These are phyloP conservation scores for Penicillium robsamsonii DNA, from an alignment of 495 filamentous ascomycete genomes.

Conservation along the genomic window DNA sequence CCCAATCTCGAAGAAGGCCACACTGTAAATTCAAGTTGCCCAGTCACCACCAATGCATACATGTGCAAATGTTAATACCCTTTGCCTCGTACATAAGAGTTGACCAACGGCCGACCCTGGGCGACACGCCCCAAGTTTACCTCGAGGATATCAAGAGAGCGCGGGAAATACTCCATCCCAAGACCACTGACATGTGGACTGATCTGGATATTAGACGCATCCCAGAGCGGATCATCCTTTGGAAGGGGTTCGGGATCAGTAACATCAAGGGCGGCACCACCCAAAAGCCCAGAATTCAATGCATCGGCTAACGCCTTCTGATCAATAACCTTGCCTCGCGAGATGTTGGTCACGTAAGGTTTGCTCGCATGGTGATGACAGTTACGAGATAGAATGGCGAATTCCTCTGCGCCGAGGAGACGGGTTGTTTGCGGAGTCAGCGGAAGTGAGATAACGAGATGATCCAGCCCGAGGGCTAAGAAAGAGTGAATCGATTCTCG, in stretches of 20 bases:
- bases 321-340: constrained; percentile 68
- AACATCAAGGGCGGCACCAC: constrained; percentile 80
- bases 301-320: constrained; percentile 66
- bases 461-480: constrained; percentile 65
- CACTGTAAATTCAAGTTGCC: too few relatives aligned
- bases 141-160: constrained; percentile 59
- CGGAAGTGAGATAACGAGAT: constrained; percentile 72
- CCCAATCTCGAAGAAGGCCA: too few relatives aligned
- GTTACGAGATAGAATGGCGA: constrained; percentile 59
- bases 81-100: constrained; percentile 60
- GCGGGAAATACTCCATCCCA: constrained; percentile 55
- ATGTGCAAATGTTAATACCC: constrained; percentile 25
- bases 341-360: constrained; percentile 69
- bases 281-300: constrained; percentile 41
- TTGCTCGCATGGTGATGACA: constrained; percentile 16
- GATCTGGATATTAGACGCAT: constrained; percentile 68
- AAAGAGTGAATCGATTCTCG: constrained; percentile 63
- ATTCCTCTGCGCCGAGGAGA: constrained; percentile 63
- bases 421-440: constrained; percentile 65
- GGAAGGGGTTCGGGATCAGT: constrained; percentile 83
- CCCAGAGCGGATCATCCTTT: constrained; percentile 66
- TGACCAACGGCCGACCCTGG: constrained; percentile 62
- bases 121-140: constrained; percentile 59
- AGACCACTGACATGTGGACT: constrained; percentile 77
- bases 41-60: not conserved